Evolutionary conservation across 257 asterid genomes (phyloP).

Genomic region (Echium plantagineum): DNA sequence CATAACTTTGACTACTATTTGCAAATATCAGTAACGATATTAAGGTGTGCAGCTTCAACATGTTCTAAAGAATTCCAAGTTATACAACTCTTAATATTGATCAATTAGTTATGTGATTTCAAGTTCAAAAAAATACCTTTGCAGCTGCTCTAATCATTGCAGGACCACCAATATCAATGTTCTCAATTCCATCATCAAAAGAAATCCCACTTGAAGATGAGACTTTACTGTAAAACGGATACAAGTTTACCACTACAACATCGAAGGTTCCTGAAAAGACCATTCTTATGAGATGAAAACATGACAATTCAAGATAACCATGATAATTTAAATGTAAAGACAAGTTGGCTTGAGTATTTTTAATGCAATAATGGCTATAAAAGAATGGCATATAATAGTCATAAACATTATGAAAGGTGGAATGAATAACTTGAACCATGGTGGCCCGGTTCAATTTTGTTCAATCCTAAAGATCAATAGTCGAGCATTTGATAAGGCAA

Average conservation of each 20-base stretch:
- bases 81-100: not conserved
- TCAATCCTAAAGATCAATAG: too few relatives aligned
- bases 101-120: not conserved
- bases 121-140: slow-evolving; percentile 35
- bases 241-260: slow-evolving; percentile 89
- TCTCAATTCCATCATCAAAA: slow-evolving; percentile 91
- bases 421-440: not conserved
- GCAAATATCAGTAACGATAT: too few relatives aligned
- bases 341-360: not conserved
- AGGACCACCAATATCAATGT: slow-evolving; percentile 98
- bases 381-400: not conserved
- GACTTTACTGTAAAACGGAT: slow-evolving; percentile 87
- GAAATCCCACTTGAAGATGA: slow-evolving; percentile 66
- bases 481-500: not conserved
- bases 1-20: too few relatives aligned
- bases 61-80: not conserved
- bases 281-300: not conserved
- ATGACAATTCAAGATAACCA: slow-evolving; percentile 11
- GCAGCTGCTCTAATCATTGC: slow-evolving; percentile 99
- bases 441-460: too few relatives aligned
- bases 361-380: not conserved
- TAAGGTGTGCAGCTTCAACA: not conserved
- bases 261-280: slow-evolving; percentile 71
- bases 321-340: not conserved
- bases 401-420: not conserved